Evolutionary conservation across 345 rosid species (phyloP).

Genomic region (Moringa oleifera): DNA sequence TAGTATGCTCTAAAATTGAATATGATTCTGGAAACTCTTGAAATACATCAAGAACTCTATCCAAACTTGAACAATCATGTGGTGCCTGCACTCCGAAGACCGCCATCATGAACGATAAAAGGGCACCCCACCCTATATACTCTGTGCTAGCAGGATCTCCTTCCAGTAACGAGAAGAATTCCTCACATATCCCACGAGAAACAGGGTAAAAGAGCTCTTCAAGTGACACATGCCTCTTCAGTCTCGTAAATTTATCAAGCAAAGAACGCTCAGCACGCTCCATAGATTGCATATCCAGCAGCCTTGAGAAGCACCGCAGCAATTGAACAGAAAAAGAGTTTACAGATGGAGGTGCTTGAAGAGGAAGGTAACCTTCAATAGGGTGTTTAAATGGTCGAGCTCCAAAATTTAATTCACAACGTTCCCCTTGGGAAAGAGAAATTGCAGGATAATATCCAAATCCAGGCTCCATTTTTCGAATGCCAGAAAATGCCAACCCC

Average conservation of each 20-base stretch:
- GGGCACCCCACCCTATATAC: slow-evolving; percentile 73
- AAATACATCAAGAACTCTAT: slow-evolving; percentile 61
- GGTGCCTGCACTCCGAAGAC: slow-evolving; percentile 64
- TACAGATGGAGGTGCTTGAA: slow-evolving; percentile 55
- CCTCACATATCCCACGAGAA: slow-evolving; percentile 64
- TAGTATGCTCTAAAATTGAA: slow-evolving; percentile 51
- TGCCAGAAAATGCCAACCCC: slow-evolving; percentile 72
- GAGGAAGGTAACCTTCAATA: slow-evolving; percentile 57
- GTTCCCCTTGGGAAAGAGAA: slow-evolving; percentile 91
- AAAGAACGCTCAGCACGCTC: slow-evolving; percentile 55
- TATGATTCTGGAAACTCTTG: slow-evolving; percentile 56
- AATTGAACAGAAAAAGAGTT: slow-evolving; percentile 41
- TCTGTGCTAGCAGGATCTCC: slow-evolving; percentile 47
- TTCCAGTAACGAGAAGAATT: slow-evolving; percentile 56
- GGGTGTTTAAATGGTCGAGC: slow-evolving; percentile 76
- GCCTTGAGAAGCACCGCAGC: slow-evolving; percentile 69
- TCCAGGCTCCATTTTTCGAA: slow-evolving; percentile 76
- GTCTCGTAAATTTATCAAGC: slow-evolving; percentile 64
- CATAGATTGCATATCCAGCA: slow-evolving; percentile 41
- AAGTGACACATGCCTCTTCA: slow-evolving; percentile 67
- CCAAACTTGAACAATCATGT: slow-evolving; percentile 65
- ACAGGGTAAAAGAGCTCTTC: slow-evolving; percentile 74
- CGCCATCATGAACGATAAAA: slow-evolving; percentile 76
- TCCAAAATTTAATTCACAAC: slow-evolving; percentile 85
- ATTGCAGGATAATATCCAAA: slow-evolving; percentile 87